Percentiles rank a stretch among this genome's conserved stretches.
These are phyloP conservation scores for Cucurbita ficifolia DNA, from an alignment of 306 rosid genomes.

Conservation along the genomic window DNA sequence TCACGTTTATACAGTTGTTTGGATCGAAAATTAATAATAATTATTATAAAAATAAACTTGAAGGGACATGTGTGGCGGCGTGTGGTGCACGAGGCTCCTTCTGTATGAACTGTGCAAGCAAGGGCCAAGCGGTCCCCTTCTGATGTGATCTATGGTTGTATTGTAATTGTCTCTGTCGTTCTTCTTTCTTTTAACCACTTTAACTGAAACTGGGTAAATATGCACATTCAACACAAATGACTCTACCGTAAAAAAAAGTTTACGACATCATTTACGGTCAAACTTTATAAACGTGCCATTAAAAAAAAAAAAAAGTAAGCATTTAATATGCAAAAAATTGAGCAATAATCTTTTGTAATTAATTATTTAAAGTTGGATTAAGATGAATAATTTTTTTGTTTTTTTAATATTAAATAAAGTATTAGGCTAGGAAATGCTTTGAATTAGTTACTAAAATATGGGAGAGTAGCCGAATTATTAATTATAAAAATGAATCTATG, in stretches of 20 bases:
- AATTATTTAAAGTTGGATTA: not conserved
- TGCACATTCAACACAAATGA: not conserved
- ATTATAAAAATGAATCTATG: not conserved
- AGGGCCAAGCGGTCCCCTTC: constrained; percentile 25
- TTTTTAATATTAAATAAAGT: not conserved
- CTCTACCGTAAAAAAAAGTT: no score
- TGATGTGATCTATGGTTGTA: constrained; percentile 50
- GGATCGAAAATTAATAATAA: not conserved
- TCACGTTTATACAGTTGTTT: no score
- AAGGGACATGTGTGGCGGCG: not conserved
- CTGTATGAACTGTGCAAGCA: not conserved
- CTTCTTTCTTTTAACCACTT: not conserved
- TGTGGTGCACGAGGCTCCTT: not conserved
- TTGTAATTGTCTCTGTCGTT: constrained; percentile 9
- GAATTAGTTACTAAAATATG: not conserved
- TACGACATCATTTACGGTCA: not conserved
- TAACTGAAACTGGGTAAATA: not conserved
- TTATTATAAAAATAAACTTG: not conserved
- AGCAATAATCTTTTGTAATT: no score
- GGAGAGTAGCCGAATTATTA: not conserved
- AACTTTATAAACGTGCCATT: not conserved
- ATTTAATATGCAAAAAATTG: no score
- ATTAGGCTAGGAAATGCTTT: not conserved
- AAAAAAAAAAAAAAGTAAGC: not conserved
- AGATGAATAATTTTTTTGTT: not conserved